Conservation (phyloP, 306 rosid genomes). For the Macrotyloma uniflorum region DNA sequence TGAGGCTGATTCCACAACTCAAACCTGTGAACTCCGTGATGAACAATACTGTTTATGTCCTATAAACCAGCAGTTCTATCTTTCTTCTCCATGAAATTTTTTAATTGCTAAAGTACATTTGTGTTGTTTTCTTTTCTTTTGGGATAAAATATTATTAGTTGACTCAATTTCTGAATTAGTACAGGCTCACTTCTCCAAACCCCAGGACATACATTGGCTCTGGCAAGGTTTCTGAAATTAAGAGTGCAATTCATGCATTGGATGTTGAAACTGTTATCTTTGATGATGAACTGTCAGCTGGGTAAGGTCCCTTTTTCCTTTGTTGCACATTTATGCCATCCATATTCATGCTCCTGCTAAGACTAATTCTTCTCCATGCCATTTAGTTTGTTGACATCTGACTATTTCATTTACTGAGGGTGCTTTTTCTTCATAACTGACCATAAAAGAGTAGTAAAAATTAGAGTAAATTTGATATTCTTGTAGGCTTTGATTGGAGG, state of each 20-base stretch:
- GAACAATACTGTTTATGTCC: background rate
- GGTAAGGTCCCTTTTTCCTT: slow-evolving; percentile 49
- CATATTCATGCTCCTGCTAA: slow-evolving; percentile 5
- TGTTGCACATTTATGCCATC: slow-evolving; percentile 27
- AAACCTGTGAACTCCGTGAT: background rate
- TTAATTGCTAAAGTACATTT: background rate
- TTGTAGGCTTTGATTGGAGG: slow-evolving; percentile 29
- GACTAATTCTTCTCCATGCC: slow-evolving; percentile 16
- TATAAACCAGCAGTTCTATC: slow-evolving; percentile 6
- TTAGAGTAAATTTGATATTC: slow-evolving; percentile 1
- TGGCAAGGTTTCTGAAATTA: slow-evolving; percentile 92
- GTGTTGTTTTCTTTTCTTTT: background rate
- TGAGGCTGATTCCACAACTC: background rate
- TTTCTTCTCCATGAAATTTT: slow-evolving; percentile 16
- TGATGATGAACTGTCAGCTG: slow-evolving; percentile 96
- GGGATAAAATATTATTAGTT: slow-evolving; percentile 12
- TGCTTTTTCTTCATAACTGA: slow-evolving; percentile 1
- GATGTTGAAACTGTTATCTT: slow-evolving; percentile 86
- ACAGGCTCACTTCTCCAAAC: slow-evolving; percentile 79
- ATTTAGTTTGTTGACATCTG: slow-evolving; percentile 27
- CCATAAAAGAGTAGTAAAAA: slow-evolving; percentile 4
- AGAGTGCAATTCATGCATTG: slow-evolving; percentile 80
- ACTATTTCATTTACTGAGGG: slow-evolving; percentile 32
- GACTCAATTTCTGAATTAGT: slow-evolving; percentile 37
- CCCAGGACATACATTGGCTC: slow-evolving; percentile 97